Evolutionary conservation across 108 stramenopile genomes (phyloP).

Genomic region (Seminavis robusta): DNA sequence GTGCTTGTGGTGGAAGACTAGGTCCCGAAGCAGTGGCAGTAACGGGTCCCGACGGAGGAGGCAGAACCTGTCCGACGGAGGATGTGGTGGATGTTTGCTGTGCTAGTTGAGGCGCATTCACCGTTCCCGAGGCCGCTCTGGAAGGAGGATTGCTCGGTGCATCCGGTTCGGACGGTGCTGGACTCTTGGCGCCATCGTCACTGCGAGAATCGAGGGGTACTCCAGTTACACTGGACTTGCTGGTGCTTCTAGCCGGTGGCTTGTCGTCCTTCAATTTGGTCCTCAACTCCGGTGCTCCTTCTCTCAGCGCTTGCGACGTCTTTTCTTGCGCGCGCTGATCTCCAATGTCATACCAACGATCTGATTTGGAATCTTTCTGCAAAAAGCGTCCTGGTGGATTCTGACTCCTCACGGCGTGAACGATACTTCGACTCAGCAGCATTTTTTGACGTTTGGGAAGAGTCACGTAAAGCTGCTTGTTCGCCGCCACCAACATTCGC

Average conservation of each 20-base stretch:
- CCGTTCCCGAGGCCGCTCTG: neutral
- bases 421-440: conserved; percentile 61
- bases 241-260: conserved; percentile 4
- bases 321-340: conserved; percentile 64
- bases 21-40: too few species aligned
- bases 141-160: neutral
- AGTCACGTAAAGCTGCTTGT: conserved; percentile 67
- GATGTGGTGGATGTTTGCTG: too few species aligned
- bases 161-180: neutral
- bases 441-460: conserved; percentile 74
- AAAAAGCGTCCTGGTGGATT: conserved; percentile 84
- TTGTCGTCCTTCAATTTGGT: neutral
- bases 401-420: conserved; percentile 63
- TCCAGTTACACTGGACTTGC: conserved; percentile 1
- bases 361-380: conserved; percentile 50
- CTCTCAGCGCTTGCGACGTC: conserved; percentile 69
- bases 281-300: conserved; percentile 63
- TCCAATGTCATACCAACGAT: conserved; percentile 60
- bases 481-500: conserved; percentile 63
- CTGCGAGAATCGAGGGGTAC: too few species aligned
- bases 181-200: neutral
- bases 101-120: neutral
- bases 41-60: too few species aligned
- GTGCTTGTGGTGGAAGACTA: too few species aligned
- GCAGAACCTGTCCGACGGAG: too few species aligned